phyloP scores from a whole-genome alignment of 331 rosid genomes.

The Rhamnella rubrinervis region DNA sequence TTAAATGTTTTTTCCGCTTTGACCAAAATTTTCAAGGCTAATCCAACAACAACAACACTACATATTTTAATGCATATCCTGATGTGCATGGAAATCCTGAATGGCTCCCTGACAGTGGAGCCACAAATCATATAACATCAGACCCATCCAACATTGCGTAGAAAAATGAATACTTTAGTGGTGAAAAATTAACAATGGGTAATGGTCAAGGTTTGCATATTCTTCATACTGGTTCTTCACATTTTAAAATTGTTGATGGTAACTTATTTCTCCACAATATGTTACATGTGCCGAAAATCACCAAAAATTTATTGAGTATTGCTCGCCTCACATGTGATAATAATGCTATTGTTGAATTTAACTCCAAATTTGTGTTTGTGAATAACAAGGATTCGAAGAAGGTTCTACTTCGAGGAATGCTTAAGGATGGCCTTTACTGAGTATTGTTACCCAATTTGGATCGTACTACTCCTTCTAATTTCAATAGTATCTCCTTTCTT shows the following conservation, averaged over 20 bases:
- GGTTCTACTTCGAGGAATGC: not conserved
- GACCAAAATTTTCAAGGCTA: too few species aligned
- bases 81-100: too few species aligned
- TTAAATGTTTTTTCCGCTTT: too few species aligned
- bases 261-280: not conserved
- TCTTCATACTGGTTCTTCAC: not conserved
- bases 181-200: not conserved
- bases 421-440: not conserved
- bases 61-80: too few species aligned
- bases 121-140: not conserved
- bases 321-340: not conserved
- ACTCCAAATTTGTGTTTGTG: too few species aligned
- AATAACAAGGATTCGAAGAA: not conserved
- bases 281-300: not conserved
- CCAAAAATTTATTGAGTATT: not conserved
- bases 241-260: not conserved
- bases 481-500: too few species aligned
- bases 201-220: not conserved
- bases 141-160: too few species aligned
- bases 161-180: too few species aligned
- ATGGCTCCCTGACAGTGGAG: not conserved
- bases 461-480: too few species aligned
- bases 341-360: not conserved
- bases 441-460: too few species aligned
- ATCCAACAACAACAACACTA: too few species aligned